A percentile compares a stretch with the other conserved stretches of the same genome.
Conservation (phyloP, 2,329 filamentous ascomycete species). For the Pseudovirgaria hyperparasitica region DNA sequence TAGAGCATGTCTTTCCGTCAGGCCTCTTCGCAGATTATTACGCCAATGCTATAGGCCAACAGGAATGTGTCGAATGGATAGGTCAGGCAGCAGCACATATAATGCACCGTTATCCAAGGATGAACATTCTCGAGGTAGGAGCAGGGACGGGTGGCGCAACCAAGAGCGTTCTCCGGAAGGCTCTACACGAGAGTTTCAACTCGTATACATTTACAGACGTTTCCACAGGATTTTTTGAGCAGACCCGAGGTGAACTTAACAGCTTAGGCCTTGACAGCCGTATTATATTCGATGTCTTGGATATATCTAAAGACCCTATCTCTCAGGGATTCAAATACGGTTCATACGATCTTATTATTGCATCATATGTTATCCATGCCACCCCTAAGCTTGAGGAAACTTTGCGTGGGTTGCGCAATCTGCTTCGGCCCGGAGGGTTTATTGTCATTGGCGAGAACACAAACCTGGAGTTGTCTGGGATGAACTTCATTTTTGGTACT, state of each 20-base stretch:
- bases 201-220: constrained; percentile 13
- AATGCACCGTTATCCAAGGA: constrained; percentile 7
- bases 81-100: constrained; percentile 7
- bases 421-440: constrained; percentile 28
- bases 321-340: constrained; percentile 7
- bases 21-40: no score
- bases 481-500: constrained; percentile 18
- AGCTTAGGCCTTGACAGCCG: neutral
- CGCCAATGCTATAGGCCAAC: no score
- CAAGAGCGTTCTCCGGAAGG: constrained; percentile 3
- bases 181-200: neutral
- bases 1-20: no score
- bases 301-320: constrained; percentile 4
- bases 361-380: constrained; percentile 5
- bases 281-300: constrained; percentile 6
- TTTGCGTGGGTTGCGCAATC: constrained; percentile 6
- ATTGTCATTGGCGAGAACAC: constrained; percentile 28
- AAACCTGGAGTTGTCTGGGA: neutral
- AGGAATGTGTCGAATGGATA: constrained; percentile 1
- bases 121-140: constrained; percentile 6
- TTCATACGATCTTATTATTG: constrained; percentile 11
- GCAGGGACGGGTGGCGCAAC: constrained; percentile 8
- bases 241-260: constrained; percentile 3
- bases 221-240: constrained; percentile 9
- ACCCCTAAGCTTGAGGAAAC: constrained; percentile 5